Evolutionary conservation across 1,139 yeast species (phyloP).

Genomic region (Protomyces gravidus): DNA sequence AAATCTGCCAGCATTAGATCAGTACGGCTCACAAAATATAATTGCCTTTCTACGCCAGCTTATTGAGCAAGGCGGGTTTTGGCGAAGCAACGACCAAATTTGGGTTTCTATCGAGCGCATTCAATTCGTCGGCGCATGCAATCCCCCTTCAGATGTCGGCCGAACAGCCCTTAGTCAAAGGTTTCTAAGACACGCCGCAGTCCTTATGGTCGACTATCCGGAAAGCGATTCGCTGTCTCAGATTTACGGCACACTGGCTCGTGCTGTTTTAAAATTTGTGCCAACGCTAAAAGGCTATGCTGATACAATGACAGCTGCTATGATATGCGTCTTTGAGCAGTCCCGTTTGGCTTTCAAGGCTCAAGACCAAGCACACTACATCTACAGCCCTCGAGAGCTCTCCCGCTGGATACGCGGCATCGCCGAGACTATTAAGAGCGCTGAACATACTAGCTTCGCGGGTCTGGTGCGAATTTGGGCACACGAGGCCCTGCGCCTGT

Average conservation of each 20-base stretch:
- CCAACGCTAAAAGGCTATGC: constrained; percentile 61
- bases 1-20: constrained; percentile 70
- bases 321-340: constrained; percentile 57
- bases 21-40: constrained; percentile 71
- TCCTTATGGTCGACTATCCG: constrained; percentile 79
- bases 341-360: constrained; percentile 47
- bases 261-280: constrained; percentile 56
- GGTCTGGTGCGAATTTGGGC: constrained; percentile 66
- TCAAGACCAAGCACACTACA: constrained; percentile 53
- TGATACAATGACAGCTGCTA: constrained; percentile 55
- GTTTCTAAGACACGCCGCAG: constrained; percentile 62
- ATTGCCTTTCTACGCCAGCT: constrained; percentile 74
- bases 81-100: constrained; percentile 56
- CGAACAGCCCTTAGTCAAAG: constrained; percentile 58
- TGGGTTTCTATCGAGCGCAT: constrained; percentile 69
- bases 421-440: constrained; percentile 51
- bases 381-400: constrained; percentile 85
- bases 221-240: constrained; percentile 57
- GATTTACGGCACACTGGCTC: constrained; percentile 60
- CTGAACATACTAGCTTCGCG: constrained; percentile 43
- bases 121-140: constrained; percentile 92
- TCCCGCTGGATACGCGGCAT: constrained; percentile 87
- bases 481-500: constrained; percentile 74
- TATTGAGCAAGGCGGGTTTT: constrained; percentile 71
- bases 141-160: constrained; percentile 80